A percentile compares a stretch with the other conserved stretches of the same genome.
Evolutionary conservation across 2,329 filamentous ascomycete species (phyloP).

Genomic region (Aspergillus caelatus): DNA sequence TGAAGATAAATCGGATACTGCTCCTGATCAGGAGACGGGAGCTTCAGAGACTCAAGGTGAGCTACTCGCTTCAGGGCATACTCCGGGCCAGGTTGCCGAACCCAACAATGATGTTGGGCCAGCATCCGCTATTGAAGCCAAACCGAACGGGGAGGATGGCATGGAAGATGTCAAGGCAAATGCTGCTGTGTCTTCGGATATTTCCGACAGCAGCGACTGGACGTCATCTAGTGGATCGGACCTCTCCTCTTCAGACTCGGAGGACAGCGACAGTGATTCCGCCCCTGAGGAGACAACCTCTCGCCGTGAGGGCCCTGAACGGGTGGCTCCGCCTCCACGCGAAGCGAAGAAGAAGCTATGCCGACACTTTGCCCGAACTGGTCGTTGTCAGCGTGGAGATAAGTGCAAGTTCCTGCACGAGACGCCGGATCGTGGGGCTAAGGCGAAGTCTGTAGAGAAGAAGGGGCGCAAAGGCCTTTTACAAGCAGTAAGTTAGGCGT

Average conservation of each 20-base stretch:
- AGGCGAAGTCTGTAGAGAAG: slow-evolving; percentile 31
- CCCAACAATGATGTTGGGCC: background rate
- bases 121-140: background rate
- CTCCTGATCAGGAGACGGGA: background rate
- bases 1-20: background rate
- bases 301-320: slow-evolving; percentile 43
- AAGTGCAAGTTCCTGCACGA: slow-evolving; percentile 49
- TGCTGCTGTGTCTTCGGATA: slow-evolving; percentile 18
- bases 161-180: slow-evolving; percentile 10
- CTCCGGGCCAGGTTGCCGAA: background rate
- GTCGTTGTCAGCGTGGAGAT: slow-evolving; percentile 46
- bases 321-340: slow-evolving; percentile 42
- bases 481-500: slow-evolving; percentile 41
- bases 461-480: slow-evolving; percentile 45
- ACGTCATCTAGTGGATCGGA: slow-evolving; percentile 44
- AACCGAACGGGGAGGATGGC: slow-evolving; percentile 1
- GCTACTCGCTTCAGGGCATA: background rate
- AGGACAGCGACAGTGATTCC: slow-evolving; percentile 34
- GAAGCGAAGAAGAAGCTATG: slow-evolving; percentile 39
- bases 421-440: slow-evolving; percentile 29
- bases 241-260: slow-evolving; percentile 26
- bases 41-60: background rate
- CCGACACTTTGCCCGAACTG: slow-evolving; percentile 44
- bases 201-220: slow-evolving; percentile 37
- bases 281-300: slow-evolving; percentile 47